A percentile compares a stretch with the other conserved stretches of the same genome.
phyloP scores from a whole-genome alignment of 371 early-diverging fungal species.

The Lichtheimia ramosa region DNA sequence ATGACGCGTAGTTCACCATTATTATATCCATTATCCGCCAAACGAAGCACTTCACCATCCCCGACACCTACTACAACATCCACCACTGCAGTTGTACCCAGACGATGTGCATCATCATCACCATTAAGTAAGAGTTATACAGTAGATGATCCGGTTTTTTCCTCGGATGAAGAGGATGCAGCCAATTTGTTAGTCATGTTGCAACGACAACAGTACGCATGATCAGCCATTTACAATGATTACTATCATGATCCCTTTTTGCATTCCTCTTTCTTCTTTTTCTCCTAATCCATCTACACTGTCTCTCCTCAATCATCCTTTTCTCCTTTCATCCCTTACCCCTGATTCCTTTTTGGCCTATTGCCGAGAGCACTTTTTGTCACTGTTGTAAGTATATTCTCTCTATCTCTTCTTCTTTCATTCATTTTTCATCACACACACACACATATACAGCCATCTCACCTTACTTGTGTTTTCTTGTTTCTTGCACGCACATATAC shows the following conservation, averaged over 20 bases:
- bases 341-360: too few relatives aligned
- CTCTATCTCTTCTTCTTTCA: too few relatives aligned
- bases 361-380: too few relatives aligned
- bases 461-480: too few relatives aligned
- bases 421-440: too few relatives aligned
- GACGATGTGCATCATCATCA: slow-evolving; percentile 5
- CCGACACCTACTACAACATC: not conserved
- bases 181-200: slow-evolving; percentile 49
- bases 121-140: not conserved
- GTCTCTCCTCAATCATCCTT: too few relatives aligned
- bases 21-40: slow-evolving; percentile 30
- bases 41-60: slow-evolving; percentile 37
- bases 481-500: too few relatives aligned
- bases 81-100: too few relatives aligned
- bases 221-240: not conserved
- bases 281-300: not conserved
- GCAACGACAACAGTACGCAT: slow-evolving; percentile 16
- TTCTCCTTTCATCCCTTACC: too few relatives aligned
- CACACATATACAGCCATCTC: too few relatives aligned
- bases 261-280: not conserved
- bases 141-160: not conserved
- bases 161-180: slow-evolving; percentile 39
- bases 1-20: slow-evolving; percentile 5
- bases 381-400: too few relatives aligned
- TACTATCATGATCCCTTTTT: slow-evolving; percentile 1